These are phyloP conservation scores for Heterobasidion irregulare DNA, from an alignment of 1,284 basidiomycete species.

Conservation along the genomic window DNA sequence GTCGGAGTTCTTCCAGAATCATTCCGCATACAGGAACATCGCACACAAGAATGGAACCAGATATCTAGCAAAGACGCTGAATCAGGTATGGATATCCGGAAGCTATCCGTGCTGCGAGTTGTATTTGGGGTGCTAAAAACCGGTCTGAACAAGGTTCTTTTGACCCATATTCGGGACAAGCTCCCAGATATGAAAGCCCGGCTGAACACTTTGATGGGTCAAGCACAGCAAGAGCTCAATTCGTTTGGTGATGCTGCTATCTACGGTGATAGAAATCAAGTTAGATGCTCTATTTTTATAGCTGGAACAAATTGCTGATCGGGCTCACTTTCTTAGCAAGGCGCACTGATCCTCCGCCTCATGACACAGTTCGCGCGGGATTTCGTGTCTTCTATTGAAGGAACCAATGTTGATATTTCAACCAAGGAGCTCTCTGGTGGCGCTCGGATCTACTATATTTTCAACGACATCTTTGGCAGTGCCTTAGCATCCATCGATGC, in stretches of 20 bases:
- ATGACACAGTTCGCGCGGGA: constrained; percentile 99
- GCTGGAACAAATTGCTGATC: background rate
- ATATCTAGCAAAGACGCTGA: constrained; percentile 90
- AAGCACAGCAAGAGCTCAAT: constrained; percentile 97
- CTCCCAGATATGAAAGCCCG: constrained; percentile 99
- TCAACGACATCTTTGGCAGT: constrained; percentile 96
- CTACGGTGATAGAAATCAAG: constrained; percentile 88
- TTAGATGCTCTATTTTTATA: constrained; percentile 20
- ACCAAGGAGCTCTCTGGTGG: constrained; percentile 99
- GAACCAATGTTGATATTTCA: constrained; percentile 94
- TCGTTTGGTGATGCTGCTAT: constrained; percentile 93
- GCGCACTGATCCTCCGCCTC: constrained; percentile 82
- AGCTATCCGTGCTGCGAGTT: background rate
- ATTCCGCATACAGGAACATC: constrained; percentile 92
- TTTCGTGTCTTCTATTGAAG: constrained; percentile 96
- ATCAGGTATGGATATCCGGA: constrained; percentile 53
- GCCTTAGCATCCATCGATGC: constrained; percentile 90
- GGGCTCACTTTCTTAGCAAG: constrained; percentile 43
- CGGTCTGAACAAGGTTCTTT: constrained; percentile 58
- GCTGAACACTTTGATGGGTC: constrained; percentile 97
- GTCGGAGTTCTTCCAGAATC: constrained; percentile 86
- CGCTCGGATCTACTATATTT: constrained; percentile 98
- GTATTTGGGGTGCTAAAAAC: background rate
- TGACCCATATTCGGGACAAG: constrained; percentile 98
- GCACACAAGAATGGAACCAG: constrained; percentile 96